A percentile compares a stretch with the other conserved stretches of the same genome.
Evolutionary conservation across 176 grass and related monocot genomes (phyloP).

Genomic region (Zea luxurians): DNA sequence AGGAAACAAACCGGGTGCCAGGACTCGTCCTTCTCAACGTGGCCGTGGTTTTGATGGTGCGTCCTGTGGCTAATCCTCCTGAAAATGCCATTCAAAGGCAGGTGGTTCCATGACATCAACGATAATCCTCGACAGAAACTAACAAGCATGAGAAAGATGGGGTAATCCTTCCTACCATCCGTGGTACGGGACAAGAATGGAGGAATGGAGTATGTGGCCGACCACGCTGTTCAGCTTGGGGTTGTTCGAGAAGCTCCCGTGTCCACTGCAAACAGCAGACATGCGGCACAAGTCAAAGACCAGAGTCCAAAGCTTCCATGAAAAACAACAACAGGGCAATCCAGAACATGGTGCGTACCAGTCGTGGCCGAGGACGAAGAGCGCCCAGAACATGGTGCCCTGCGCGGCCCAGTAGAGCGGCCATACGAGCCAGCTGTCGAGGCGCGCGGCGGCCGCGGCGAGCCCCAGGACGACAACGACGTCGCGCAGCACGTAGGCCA

Average conservation of each 20-base stretch:
- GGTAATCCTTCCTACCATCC: slow-evolving; percentile 68
- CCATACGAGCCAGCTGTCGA: slow-evolving; percentile 88
- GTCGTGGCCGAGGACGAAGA: slow-evolving; percentile 96
- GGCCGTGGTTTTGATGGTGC: slow-evolving; percentile 92
- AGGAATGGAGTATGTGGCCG: slow-evolving; percentile 95
- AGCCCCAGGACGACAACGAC: slow-evolving; percentile 79
- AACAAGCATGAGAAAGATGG: slow-evolving; percentile 9
- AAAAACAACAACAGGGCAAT: background rate
- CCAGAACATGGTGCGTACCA: slow-evolving; percentile 40
- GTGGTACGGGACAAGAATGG: slow-evolving; percentile 91
- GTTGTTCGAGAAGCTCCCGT: slow-evolving; percentile 89
- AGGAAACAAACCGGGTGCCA: slow-evolving; percentile 79
- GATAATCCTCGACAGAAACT: background rate
- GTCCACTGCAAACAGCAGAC: slow-evolving; percentile 60
- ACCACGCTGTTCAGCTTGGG: slow-evolving; percentile 84
- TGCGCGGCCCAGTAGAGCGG: slow-evolving; percentile 94
- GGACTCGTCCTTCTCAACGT: slow-evolving; percentile 93
- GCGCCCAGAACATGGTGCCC: slow-evolving; percentile 97
- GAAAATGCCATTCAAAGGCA: slow-evolving; percentile 26
- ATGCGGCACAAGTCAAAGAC: slow-evolving; percentile 27
- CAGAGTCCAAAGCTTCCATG: background rate
- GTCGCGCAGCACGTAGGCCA: slow-evolving; percentile 85
- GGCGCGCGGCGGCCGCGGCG: slow-evolving; percentile 65
- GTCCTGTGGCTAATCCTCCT: slow-evolving; percentile 99
- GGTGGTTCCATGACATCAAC: slow-evolving; percentile 9